phyloP scores from a whole-genome alignment of 345 rosid genomes.

The Eucalyptus cloeziana region DNA sequence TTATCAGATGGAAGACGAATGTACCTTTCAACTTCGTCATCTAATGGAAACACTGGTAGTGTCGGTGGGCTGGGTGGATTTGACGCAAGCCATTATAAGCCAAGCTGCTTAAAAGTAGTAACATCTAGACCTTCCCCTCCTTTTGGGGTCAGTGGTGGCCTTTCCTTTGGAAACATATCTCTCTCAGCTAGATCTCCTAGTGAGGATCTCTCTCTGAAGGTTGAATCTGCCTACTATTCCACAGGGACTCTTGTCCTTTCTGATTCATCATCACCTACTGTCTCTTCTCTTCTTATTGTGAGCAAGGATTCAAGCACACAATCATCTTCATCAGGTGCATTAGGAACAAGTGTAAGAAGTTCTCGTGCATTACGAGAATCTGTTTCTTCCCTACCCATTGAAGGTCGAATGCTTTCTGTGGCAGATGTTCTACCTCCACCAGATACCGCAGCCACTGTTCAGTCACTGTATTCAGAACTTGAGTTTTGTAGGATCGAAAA shows the following conservation, averaged over 20 bases:
- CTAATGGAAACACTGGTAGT: conserved; percentile 44
- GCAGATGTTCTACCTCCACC: conserved; percentile 83
- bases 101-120: conserved; percentile 87
- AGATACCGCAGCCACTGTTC: conserved; percentile 69
- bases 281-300: conserved; percentile 83
- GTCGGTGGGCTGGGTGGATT: conserved; percentile 66
- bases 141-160: conserved; percentile 78
- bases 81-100: conserved; percentile 36
- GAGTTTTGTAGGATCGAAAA: conserved; percentile 68
- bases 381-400: conserved; percentile 84
- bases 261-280: conserved; percentile 80
- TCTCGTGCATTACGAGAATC: conserved; percentile 77
- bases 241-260: conserved; percentile 90
- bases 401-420: conserved; percentile 97
- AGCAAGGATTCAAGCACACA: conserved; percentile 76
- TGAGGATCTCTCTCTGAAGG: conserved; percentile 78
- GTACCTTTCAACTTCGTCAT: conserved; percentile 80
- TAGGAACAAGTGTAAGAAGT: conserved; percentile 60
- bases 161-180: conserved; percentile 74
- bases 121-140: conserved; percentile 95
- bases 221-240: conserved; percentile 78
- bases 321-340: conserved; percentile 44
- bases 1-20: conserved; percentile 96
- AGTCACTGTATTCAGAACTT: conserved; percentile 74
- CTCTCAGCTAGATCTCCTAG: conserved; percentile 65